Percentiles rank a stretch among this genome's conserved stretches.
Conservation (phyloP, 2,329 filamentous ascomycete species). For the Metarhizium sp. region DNA sequence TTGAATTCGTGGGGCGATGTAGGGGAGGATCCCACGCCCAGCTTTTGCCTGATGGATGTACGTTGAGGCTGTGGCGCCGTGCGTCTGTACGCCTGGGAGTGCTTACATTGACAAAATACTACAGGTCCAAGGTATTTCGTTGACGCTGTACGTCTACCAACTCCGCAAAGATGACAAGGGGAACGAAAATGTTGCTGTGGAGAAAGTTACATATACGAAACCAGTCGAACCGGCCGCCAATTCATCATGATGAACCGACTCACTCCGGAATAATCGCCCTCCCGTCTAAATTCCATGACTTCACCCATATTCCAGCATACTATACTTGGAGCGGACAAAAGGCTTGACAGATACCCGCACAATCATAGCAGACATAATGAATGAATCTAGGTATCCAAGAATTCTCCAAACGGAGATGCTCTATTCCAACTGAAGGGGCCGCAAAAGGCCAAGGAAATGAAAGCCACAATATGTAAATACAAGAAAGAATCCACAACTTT, state of each 20-base stretch:
- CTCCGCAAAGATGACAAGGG: constrained; percentile 68
- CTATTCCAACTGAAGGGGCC: constrained; percentile 9
- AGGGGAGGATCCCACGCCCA: constrained; percentile 70
- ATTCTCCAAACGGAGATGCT: constrained; percentile 8
- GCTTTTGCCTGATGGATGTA: constrained; percentile 97
- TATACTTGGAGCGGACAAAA: neutral
- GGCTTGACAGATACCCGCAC: constrained; percentile 14
- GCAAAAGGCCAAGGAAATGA: constrained; percentile 6
- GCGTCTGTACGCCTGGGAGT: constrained; percentile 1
- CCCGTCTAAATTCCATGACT: neutral
- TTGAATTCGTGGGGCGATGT: constrained; percentile 47
- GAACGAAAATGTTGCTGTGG: constrained; percentile 69
- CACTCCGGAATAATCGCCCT: neutral
- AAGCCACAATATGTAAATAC: constrained; percentile 19
- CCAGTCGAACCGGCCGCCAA: constrained; percentile 49
- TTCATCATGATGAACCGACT: constrained; percentile 24
- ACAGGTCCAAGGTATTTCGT: constrained; percentile 89
- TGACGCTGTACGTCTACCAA: constrained; percentile 93
- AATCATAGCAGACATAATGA: neutral
- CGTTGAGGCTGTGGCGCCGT: constrained; percentile 23
- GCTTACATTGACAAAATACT: neutral
- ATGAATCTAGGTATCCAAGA: constrained; percentile 10
- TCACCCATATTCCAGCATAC: neutral
- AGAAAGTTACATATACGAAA: constrained; percentile 82
- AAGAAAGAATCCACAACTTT: constrained; percentile 19